phyloP scores from a whole-genome alignment of 2,329 filamentous ascomycete species.

The Aspergillus sclerotialis region DNA sequence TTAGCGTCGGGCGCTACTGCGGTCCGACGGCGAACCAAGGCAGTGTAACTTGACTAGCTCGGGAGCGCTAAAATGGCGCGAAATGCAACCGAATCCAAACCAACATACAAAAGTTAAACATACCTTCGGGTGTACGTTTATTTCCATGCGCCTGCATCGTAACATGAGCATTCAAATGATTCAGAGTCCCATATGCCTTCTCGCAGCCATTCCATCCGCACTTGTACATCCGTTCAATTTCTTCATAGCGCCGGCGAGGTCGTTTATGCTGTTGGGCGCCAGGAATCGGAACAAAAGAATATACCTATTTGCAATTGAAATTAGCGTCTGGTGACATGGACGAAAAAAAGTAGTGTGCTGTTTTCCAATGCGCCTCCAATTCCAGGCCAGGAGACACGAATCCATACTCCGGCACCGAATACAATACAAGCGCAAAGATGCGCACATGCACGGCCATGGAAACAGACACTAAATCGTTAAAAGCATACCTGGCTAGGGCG shows the following conservation, averaged over 20 bases:
- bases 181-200: slow-evolving; percentile 95
- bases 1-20: slow-evolving; percentile 46
- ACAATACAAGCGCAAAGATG: slow-evolving; percentile 22
- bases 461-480: slow-evolving; percentile 29
- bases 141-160: slow-evolving; percentile 96
- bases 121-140: slow-evolving; percentile 97
- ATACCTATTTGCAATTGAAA: slow-evolving; percentile 59
- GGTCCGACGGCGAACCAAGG: slow-evolving; percentile 43
- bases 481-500: slow-evolving; percentile 57
- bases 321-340: no score
- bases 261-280: slow-evolving; percentile 96
- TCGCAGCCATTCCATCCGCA: slow-evolving; percentile 98
- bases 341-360: slow-evolving; percentile 15
- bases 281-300: slow-evolving; percentile 95
- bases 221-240: slow-evolving; percentile 99
- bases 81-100: slow-evolving; percentile 24
- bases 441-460: slow-evolving; percentile 21
- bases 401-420: slow-evolving; percentile 16
- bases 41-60: slow-evolving; percentile 43
- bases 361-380: slow-evolving; percentile 8
- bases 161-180: slow-evolving; percentile 95
- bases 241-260: slow-evolving; percentile 86
- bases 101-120: slow-evolving; percentile 28
- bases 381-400: slow-evolving; percentile 11
- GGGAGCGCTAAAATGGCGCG: slow-evolving; percentile 31